Evolutionary conservation across 768 basidiomycete species (phyloP), one percentile per base, ranked within the genome.

Genomic region (Pleurotus pulmonarius): DNA sequence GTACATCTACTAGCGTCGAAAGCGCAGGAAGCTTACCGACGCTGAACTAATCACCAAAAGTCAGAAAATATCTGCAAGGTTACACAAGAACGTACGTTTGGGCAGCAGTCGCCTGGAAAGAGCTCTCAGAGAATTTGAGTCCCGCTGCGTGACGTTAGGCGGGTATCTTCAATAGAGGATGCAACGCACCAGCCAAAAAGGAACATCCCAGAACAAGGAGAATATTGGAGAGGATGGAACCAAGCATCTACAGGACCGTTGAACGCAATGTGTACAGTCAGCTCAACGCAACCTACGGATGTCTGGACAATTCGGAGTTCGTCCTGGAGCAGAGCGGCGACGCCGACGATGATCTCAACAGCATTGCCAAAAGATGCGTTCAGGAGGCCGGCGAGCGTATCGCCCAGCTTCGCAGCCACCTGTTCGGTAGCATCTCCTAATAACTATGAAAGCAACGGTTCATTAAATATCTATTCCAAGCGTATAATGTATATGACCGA

Each of bases 291-390:
- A 64, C 82, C 58, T 58, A 90, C 89, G 38, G 93, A 94, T 25
- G 92, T 94, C 70, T 97, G 93, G 2, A 97, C 94, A 64, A 97
- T 89, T 37, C 90, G 85, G 15, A 94, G 77, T 70, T 97, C 80
- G 55, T 82, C 85, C 76, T 92, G 88, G 7, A 86, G 65, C 15
- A 97, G 74, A 29, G 94, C 94, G 51, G 90, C 88, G 59, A 96
- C 73, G 41, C 92, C 93, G 38, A 95, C 91, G 60, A 94, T 94
- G 49, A 94, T 90, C 68, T 94, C 92, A 45, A 93, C 88, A 7
- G 89, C 89, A 64, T 90, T 90, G 26, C 87, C 88, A 59, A 90
- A 90, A 1, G 88, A 83, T 6, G 92, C 94, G 62, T 95, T 95
- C 53, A 95, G 74, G 3, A 96, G 75, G 24, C 92, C 93, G 40